A percentile compares a stretch with the other conserved stretches of the same genome.
Conservation (phyloP, 768 basidiomycete genomes). For the Dacryopinax spathularia region DNA sequence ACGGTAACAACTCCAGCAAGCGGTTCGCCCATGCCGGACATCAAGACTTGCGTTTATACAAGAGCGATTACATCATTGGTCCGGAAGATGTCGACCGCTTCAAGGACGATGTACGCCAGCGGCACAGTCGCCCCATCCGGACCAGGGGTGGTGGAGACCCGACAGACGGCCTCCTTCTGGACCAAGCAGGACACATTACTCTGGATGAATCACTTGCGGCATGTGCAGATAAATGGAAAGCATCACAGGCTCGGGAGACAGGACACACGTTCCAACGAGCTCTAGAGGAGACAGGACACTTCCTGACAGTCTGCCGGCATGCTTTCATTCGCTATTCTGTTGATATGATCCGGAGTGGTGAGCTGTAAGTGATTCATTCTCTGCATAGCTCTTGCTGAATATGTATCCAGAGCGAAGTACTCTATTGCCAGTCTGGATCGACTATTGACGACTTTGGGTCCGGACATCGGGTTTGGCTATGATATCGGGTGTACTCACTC, state of each 20-base stretch:
- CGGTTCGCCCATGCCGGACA: background rate
- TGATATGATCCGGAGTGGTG: slow-evolving; percentile 3
- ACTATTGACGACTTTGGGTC: background rate
- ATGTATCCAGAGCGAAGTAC: background rate
- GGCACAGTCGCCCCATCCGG: too few species aligned
- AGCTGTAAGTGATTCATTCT: background rate
- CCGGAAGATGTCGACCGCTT: background rate
- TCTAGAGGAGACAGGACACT: background rate
- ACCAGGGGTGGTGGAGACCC: background rate
- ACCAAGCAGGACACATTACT: background rate
- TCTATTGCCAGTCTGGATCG: background rate
- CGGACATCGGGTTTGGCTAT: background rate
- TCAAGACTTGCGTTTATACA: background rate
- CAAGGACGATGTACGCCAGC: background rate
- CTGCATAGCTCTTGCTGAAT: background rate
- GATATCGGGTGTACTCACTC: background rate
- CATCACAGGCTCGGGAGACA: background rate
- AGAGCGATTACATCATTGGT: background rate
- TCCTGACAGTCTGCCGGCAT: background rate
- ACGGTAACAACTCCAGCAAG: background rate
- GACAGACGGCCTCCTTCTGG: background rate
- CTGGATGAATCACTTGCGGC: background rate
- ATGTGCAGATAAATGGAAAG: background rate
- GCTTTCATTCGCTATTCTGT: background rate
- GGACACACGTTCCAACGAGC: background rate